A percentile compares a stretch with the other conserved stretches of the same genome.
Conservation (phyloP, 2,329 filamentous ascomycete genomes). For the Sporothrix euskadiensis region DNA sequence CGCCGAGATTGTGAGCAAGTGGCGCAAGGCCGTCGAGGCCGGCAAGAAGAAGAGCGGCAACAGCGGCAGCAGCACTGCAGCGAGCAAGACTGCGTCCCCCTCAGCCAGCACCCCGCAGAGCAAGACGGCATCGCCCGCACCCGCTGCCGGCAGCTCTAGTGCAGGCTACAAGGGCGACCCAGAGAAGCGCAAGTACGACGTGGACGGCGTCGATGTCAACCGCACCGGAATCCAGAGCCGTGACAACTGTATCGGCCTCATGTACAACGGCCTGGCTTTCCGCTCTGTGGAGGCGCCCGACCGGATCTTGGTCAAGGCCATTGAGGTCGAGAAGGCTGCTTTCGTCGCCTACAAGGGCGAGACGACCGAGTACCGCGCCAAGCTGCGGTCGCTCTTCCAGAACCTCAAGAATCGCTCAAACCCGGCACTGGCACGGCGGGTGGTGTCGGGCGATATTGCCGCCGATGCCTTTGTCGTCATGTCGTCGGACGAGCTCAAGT, state of each 20-base stretch:
- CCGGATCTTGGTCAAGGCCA: constrained; percentile 69
- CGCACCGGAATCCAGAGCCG: constrained; percentile 73
- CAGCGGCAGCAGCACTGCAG: constrained; percentile 8
- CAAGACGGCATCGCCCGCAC: constrained; percentile 46
- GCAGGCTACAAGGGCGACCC: constrained; percentile 62
- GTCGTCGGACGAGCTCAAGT: constrained; percentile 89
- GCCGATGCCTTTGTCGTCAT: constrained; percentile 78
- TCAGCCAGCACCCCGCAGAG: constrained; percentile 44
- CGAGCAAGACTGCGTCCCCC: constrained; percentile 43
- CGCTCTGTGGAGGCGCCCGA: constrained; percentile 70
- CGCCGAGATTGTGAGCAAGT: constrained; percentile 80
- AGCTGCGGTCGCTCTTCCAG: constrained; percentile 88
- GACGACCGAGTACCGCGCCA: constrained; percentile 74
- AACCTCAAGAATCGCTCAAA: constrained; percentile 95
- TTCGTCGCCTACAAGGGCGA: constrained; percentile 70
- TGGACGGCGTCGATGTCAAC: constrained; percentile 76
- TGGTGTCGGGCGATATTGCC: constrained; percentile 72
- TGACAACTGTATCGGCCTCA: constrained; percentile 82
- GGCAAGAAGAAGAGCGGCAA: constrained; percentile 50
- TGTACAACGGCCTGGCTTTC: constrained; percentile 86
- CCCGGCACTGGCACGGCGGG: constrained; percentile 69
- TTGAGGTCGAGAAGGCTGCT: constrained; percentile 82
- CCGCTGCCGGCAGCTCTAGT: constrained; percentile 39
- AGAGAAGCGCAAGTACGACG: constrained; percentile 78
- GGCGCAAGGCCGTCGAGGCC: constrained; percentile 75